Evolutionary conservation across 805 yeast species (phyloP), one percentile per base, ranked within the genome.

Genomic region (Wickerhamomyces canadensis): DNA sequence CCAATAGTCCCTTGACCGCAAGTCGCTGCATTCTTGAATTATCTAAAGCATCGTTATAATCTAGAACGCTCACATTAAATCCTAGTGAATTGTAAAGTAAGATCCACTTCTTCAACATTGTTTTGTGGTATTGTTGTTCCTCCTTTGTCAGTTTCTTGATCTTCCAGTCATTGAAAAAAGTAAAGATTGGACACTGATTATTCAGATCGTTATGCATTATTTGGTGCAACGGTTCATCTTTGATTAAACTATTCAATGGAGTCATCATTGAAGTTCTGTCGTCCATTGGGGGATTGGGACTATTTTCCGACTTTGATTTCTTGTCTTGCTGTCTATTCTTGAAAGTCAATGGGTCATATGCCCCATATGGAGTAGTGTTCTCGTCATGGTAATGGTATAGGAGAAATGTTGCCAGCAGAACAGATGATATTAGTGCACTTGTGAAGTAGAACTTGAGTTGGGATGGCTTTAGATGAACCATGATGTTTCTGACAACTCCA

Each of bases 281-380:
- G n/a, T n/a, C n/a, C n/a, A n/a, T n/a, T n/a, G n/a, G n/a, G n/a
- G n/a, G n/a, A n/a, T n/a, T n/a, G n/a, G n/a, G n/a, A n/a, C n/a
- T n/a, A n/a, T n/a, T n/a, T n/a, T n/a, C n/a, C n/a, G n/a, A n/a
- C n/a, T n/a, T n/a, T n/a, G n/a, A n/a, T n/a, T n/a, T n/a, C n/a
- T n/a, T n/a, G n/a, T n/a, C n/a, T n/a, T n/a, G n/a, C n/a, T n/a
- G n/a, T n/a, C n/a, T n/a, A n/a, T n/a, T n/a, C n/a, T 96, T 31
- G 36, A 41, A 46, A 1, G 43, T 36, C 15, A 40, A 33, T 7
- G 50, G 46, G 88, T 88, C 49, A 87, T 70, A 12, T 39, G 89
- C 87, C 42, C 37, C 41, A 3, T 30, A 21, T 19, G 30, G 31
- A 3, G 33, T 7, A n/a, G n/a, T n/a, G n/a, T n/a, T n/a, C n/a